Evolutionary conservation across 805 yeast genomes (phyloP).

Genomic region (Ogataea methanolica): DNA sequence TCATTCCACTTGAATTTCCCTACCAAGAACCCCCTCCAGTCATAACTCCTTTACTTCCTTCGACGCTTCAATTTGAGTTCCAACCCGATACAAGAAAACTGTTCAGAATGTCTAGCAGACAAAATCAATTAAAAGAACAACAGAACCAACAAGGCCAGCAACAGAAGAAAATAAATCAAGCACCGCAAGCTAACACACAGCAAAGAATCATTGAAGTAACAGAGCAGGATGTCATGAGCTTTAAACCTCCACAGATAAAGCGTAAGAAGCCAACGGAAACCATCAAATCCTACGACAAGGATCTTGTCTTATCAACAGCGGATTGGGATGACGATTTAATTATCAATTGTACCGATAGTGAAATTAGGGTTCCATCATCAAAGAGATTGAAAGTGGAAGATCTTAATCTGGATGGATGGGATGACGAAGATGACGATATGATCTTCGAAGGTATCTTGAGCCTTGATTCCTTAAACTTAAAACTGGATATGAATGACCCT

Average conservation of each 20-base stretch:
- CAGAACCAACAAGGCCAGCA: slow-evolving; percentile 1
- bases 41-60: slow-evolving; percentile 50
- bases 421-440: slow-evolving; percentile 56
- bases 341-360: slow-evolving; percentile 42
- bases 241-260: slow-evolving; percentile 12
- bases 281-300: slow-evolving; percentile 43
- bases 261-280: slow-evolving; percentile 18
- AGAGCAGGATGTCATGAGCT: slow-evolving; percentile 23
- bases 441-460: slow-evolving; percentile 66
- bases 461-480: slow-evolving; percentile 33
- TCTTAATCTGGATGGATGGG: slow-evolving; percentile 39
- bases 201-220: slow-evolving; percentile 22
- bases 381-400: slow-evolving; percentile 28
- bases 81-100: slow-evolving; percentile 55
- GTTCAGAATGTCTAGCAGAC: slow-evolving; percentile 35
- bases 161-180: too few species aligned
- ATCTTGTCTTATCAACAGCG: slow-evolving; percentile 61
- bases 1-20: slow-evolving; percentile 45
- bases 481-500: slow-evolving; percentile 85
- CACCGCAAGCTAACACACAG: slow-evolving; percentile 2
- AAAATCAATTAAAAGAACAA: slow-evolving; percentile 8
- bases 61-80: slow-evolving; percentile 54
- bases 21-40: slow-evolving; percentile 47
- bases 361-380: slow-evolving; percentile 10
- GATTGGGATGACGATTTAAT: slow-evolving; percentile 74